Evolutionary conservation across 2,329 filamentous ascomycete genomes (phyloP).

Genomic region (Tympanopsis confertula): DNA sequence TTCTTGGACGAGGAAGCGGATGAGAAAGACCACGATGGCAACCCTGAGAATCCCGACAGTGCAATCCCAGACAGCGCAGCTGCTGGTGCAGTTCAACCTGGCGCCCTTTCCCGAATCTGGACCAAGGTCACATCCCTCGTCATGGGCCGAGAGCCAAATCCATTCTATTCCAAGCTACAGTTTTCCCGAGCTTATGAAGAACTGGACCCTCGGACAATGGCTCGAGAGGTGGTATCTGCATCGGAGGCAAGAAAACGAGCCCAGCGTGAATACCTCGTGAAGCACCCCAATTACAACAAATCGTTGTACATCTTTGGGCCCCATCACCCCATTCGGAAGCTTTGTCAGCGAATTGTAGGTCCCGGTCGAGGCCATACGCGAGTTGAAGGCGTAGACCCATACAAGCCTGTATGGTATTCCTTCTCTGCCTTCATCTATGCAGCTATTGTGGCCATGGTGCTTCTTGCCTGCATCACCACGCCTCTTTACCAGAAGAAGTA

Average conservation of each 20-base stretch:
- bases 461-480: conserved; percentile 86
- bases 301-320: conserved; percentile 80
- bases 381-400: conserved; percentile 80
- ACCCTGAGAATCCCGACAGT: conserved; percentile 20
- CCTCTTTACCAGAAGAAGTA: conserved; percentile 88
- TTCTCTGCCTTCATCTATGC: conserved; percentile 92
- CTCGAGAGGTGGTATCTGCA: conserved; percentile 76
- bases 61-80: conserved; percentile 12
- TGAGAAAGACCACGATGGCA: conserved; percentile 18
- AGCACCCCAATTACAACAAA: conserved; percentile 84
- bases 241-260: conserved; percentile 73
- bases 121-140: conserved; percentile 42
- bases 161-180: conserved; percentile 72
- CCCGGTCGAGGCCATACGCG: conserved; percentile 78
- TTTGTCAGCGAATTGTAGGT: conserved; percentile 84
- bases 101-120: conserved; percentile 50
- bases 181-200: conserved; percentile 61
- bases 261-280: conserved; percentile 79
- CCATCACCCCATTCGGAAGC: conserved; percentile 61
- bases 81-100: conserved; percentile 30
- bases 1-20: conserved; percentile 67
- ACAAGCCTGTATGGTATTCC: conserved; percentile 79
- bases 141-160: conserved; percentile 69
- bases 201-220: conserved; percentile 76
- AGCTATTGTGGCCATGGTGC: conserved; percentile 93